Conservation (phyloP, 2,329 filamentous ascomycete species). For the Cucurbitaria berberidis region DNA sequence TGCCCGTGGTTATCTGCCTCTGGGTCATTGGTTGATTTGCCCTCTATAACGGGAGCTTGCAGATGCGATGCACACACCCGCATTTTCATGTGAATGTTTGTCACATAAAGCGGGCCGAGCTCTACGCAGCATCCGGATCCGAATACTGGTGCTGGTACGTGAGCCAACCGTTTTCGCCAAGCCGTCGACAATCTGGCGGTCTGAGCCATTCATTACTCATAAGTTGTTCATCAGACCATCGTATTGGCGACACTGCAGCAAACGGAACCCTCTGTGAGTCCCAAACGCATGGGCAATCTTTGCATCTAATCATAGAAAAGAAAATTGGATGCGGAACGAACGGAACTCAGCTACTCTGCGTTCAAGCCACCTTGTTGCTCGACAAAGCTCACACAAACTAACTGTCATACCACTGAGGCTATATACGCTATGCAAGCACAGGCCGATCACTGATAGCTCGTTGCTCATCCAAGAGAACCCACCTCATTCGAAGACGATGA, state of each 20-base stretch:
- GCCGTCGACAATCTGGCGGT: not conserved
- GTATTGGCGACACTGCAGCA: too few species aligned
- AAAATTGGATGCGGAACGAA: too few species aligned
- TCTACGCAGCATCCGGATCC: too few species aligned
- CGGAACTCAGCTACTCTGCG: too few species aligned
- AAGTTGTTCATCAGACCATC: too few species aligned
- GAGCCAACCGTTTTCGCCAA: not conserved
- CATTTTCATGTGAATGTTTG: conserved; percentile 2
- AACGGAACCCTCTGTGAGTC: too few species aligned
- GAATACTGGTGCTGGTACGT: not conserved
- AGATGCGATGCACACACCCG: conserved; percentile 7
- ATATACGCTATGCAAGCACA: not conserved
- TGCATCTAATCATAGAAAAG: too few species aligned
- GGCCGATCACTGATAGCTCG: not conserved
- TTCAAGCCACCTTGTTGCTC: too few species aligned
- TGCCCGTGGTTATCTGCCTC: conserved; percentile 3
- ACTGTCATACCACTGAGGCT: not conserved
- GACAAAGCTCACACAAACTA: too few species aligned
- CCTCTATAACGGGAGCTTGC: not conserved
- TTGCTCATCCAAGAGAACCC: too few species aligned
- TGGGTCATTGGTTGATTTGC: not conserved
- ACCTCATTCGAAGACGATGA: too few species aligned
- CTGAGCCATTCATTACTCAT: not conserved
- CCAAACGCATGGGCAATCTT: too few species aligned
- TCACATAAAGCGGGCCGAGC: not conserved